Base-by-base conservation (phyloP, 2,329 filamentous ascomycete genomes). In the Talaromyces atroroseus region DNA sequence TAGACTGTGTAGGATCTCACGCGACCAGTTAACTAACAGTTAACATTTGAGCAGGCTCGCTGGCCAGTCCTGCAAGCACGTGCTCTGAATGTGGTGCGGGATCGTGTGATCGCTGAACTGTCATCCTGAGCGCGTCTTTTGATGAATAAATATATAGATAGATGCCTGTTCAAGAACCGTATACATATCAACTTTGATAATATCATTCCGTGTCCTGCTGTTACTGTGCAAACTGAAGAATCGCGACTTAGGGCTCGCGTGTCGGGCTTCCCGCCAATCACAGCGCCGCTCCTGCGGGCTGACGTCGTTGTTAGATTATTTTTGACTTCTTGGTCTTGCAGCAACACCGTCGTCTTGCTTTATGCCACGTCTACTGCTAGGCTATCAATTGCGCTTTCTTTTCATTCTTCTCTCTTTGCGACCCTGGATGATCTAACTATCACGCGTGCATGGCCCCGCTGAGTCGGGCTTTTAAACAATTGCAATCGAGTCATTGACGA, bases 11-110 rank as follows among this genome's bases (percentile, higher is more conserved):
- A 29, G 26, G 26, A 29, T 29, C 26, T 29, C 26, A 36, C 32
- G 32, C 32, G 32, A 36, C 14, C 32, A 29, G n/a, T 29, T 29
- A 29, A 29, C 3, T 10, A 16, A 6, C 14, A 14, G 32, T 36
- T 16, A 16, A 36, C 32, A 7, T 24, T 24, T 48, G 11, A 23
- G n/a, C 21, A 29, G 3, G 6, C 45, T 46, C 46, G 24, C 12
- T 42, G 42, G 26, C 51, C 51, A 53, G 42, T 53, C 40, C 26
- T 53, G 44, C 12, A 29, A 16, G 51, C 51, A 53, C 51, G 51
- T 53, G 51, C 42, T 24, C 16, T 16, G 10, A 38, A 26, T 18
- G 36, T 20, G 42, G 23, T 47, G 18, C 21, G 38, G n/a, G 24
- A 47, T 53, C 51, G 51, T 47, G 51, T 53, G 51, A 53, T 38